Conservation (phyloP, 805 yeast genomes). For the Metschnikowia chrysomelidarum region DNA sequence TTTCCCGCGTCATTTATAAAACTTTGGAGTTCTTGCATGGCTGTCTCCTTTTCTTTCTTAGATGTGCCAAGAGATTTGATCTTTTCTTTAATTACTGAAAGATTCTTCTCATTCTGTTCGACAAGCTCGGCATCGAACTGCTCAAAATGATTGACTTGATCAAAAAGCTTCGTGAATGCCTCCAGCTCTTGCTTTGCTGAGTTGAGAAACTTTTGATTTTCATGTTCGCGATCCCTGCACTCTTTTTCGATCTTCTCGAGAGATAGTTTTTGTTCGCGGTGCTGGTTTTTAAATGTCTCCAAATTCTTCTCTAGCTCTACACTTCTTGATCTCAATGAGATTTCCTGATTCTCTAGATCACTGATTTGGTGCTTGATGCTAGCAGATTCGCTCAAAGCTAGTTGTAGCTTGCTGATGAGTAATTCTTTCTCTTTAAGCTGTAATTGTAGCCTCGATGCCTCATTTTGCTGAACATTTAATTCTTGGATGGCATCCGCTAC, state of each 20-base stretch:
- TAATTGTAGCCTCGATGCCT: slow-evolving; percentile 45
- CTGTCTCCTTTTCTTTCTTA: slow-evolving; percentile 16
- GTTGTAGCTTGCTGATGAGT: slow-evolving; percentile 51
- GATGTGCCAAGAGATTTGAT: slow-evolving; percentile 14
- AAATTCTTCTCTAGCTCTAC: slow-evolving; percentile 7
- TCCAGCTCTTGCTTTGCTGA: slow-evolving; percentile 1
- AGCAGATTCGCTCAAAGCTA: slow-evolving; percentile 46
- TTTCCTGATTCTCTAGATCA: slow-evolving; percentile 28
- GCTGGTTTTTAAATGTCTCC: slow-evolving; percentile 6
- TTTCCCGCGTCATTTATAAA: slow-evolving; percentile 55
- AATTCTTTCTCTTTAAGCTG: slow-evolving; percentile 53
- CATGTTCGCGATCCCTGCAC: slow-evolving; percentile 1
- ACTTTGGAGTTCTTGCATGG: slow-evolving; percentile 35
- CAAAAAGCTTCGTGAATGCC: slow-evolving; percentile 8
- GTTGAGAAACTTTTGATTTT: background rate
- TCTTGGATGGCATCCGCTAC: slow-evolving; percentile 34
- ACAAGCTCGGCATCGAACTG: slow-evolving; percentile 21
- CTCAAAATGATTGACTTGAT: slow-evolving; percentile 22
- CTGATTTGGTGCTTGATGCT: slow-evolving; percentile 37
- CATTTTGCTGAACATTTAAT: slow-evolving; percentile 45
- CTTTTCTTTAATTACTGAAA: slow-evolving; percentile 1
- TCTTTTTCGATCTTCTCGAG: slow-evolving; percentile 9
- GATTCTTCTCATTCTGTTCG: slow-evolving; percentile 20
- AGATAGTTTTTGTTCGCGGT: slow-evolving; percentile 2
- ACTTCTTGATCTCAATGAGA: slow-evolving; percentile 15